Conservation (phyloP, 1,139 yeast genomes). For the Lodderomyces jiufengensis region DNA sequence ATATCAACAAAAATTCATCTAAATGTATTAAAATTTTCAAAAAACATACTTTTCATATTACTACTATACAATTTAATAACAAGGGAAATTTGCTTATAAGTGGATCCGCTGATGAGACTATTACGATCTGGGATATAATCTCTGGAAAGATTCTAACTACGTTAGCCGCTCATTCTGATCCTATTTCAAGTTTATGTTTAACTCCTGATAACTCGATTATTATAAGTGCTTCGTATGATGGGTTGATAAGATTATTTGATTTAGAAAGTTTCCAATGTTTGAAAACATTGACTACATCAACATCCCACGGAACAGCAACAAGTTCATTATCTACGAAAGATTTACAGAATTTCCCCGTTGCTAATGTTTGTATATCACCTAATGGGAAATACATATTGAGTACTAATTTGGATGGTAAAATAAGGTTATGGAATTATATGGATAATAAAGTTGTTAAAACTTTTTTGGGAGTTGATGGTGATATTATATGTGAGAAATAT, state of each 20-base stretch:
- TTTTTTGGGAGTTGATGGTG: constrained; percentile 38
- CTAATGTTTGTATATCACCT: constrained; percentile 70
- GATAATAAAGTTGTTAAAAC: constrained; percentile 76
- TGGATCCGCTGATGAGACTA: constrained; percentile 89
- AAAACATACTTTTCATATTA: constrained; percentile 86
- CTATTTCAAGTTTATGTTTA: constrained; percentile 72
- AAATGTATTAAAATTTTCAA: constrained; percentile 56
- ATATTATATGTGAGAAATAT: constrained; percentile 41
- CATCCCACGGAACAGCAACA: constrained; percentile 55
- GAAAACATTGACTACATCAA: constrained; percentile 74
- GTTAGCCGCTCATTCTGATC: constrained; percentile 90
- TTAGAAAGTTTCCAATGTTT: constrained; percentile 87
- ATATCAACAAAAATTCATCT: constrained; percentile 22
- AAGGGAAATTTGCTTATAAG: constrained; percentile 78
- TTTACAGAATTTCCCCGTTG: constrained; percentile 60
- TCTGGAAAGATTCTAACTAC: constrained; percentile 72
- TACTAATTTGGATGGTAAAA: constrained; percentile 74
- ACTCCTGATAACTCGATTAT: constrained; percentile 79
- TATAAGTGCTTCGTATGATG: constrained; percentile 88
- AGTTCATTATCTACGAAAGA: constrained; percentile 52
- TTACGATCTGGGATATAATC: constrained; percentile 83
- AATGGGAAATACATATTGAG: constrained; percentile 80
- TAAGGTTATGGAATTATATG: constrained; percentile 82
- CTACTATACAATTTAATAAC: constrained; percentile 63
- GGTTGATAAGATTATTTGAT: constrained; percentile 84